Base-by-base conservation (phyloP, 2,329 filamentous ascomycete genomes). In the Diplodia scrobiculata region DNA sequence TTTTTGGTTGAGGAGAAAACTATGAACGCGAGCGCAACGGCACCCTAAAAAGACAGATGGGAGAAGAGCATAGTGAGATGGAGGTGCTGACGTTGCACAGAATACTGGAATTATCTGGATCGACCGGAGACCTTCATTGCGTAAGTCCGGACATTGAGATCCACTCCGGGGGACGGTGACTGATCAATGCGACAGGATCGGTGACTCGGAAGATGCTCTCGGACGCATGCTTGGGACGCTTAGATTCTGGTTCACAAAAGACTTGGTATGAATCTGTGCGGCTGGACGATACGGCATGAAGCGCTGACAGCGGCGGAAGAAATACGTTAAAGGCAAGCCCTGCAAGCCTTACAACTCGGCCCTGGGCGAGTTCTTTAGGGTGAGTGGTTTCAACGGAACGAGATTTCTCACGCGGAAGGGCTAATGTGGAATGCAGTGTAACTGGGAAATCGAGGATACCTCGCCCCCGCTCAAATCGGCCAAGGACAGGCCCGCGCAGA, bases 311-410 rank as follows among this genome's bases (percentile, higher is more conserved):
- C 29, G 17, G 52, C 41, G 62, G 51, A 67, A 88, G 85, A 99
- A 99, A 86, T 99, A 98, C 74, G 91, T 96, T 77, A 98, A 98
- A 82, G 94, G 94, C 68, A 96, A 93, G 82, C 95, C 95, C 51
- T 98, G 94, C 87, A 99, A 99, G 80, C 95, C 95, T 11, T 99
- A 99, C 82, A 99, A 99, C 79, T 97, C 93, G 55, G 93, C 92
- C 41, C 81, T 99, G 60, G 95, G 95, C 70, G 95, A 99, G 81
- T 99, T 99, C 81, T 99, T 99, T 81, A 86, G 92, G 80, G 91
- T 93, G 82, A 73, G 87, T 67, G 36, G 25, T 32, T 60, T 45
- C 32, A 13, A 11, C 9, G 25, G 11, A 9, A 10, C 47, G 25
- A 45, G 11, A 14, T 14, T 9, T n/a, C 4, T 21, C 14, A 32